Evolutionary conservation across 345 rosid species (phyloP).

Genomic region (Kandelia obovata): DNA sequence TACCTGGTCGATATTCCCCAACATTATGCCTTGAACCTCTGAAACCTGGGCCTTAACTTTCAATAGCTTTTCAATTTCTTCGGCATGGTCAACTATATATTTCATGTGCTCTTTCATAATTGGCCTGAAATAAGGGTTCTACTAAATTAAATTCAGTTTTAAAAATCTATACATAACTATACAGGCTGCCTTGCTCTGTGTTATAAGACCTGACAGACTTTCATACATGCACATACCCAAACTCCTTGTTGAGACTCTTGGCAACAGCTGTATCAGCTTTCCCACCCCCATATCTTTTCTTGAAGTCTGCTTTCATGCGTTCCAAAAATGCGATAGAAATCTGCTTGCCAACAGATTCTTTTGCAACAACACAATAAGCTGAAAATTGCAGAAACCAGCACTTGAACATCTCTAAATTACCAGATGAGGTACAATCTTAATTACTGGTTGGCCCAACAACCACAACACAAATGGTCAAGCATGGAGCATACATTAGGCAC

Average conservation of each 20-base stretch:
- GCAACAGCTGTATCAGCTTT: conserved; percentile 90
- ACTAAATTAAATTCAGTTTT: neutral
- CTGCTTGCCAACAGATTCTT: conserved; percentile 86
- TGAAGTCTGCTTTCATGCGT: conserved; percentile 89
- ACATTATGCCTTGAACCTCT: conserved; percentile 92
- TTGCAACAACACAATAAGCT: conserved; percentile 97
- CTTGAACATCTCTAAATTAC: conserved; percentile 14
- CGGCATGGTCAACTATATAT: conserved; percentile 86
- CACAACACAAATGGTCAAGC: too few relatives aligned
- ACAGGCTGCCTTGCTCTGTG: neutral
- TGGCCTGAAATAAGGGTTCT: conserved; percentile 48
- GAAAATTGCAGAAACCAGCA: conserved; percentile 23
- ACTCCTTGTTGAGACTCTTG: conserved; percentile 91
- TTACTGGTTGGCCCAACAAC: neutral
- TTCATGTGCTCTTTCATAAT: conserved; percentile 96
- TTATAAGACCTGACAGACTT: neutral
- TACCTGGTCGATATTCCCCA: conserved; percentile 96
- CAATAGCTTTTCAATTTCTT: conserved; percentile 85
- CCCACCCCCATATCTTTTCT: conserved; percentile 88
- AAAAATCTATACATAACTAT: neutral
- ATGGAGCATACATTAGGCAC: too few relatives aligned
- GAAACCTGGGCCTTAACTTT: conserved; percentile 99
- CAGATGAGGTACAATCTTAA: neutral
- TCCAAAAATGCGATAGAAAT: conserved; percentile 89
- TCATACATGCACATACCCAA: conserved; percentile 53